Evolutionary conservation across 2,329 filamentous ascomycete species (phyloP).

Genomic region (Pezicula radicicola): DNA sequence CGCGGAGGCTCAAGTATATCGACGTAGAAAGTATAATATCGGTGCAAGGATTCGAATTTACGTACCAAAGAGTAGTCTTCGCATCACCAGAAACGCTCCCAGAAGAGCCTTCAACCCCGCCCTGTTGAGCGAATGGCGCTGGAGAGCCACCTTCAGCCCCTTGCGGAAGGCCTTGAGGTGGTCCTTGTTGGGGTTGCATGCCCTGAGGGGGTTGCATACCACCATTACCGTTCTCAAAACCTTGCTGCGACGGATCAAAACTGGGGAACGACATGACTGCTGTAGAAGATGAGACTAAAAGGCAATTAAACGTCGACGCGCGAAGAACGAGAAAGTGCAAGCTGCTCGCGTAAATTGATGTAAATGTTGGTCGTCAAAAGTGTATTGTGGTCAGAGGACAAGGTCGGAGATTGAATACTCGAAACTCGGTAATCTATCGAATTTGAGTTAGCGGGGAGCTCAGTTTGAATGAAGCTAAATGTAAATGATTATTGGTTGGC

Average conservation of each 20-base stretch:
- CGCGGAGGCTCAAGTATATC: constrained; percentile 2
- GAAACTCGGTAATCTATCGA: too few species aligned
- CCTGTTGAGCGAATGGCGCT: constrained; percentile 44
- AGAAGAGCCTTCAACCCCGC: constrained; percentile 26
- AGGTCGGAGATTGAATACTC: too few species aligned
- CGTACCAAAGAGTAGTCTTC: constrained; percentile 55
- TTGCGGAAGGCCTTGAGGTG: constrained; percentile 41
- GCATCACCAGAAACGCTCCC: constrained; percentile 43
- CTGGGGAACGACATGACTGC: constrained; percentile 61
- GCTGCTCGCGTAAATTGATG: too few species aligned
- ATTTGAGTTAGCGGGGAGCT: too few species aligned
- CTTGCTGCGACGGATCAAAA: constrained; percentile 61
- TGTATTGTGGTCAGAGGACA: too few species aligned
- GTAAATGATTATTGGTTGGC: too few species aligned
- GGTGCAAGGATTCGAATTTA: not conserved
- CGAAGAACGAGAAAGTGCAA: too few species aligned
- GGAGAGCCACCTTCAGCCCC: constrained; percentile 60
- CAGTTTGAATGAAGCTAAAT: too few species aligned
- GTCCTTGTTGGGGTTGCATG: constrained; percentile 41
- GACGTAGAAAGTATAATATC: constrained; percentile 11
- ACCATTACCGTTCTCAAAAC: constrained; percentile 46
- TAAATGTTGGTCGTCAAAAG: too few species aligned
- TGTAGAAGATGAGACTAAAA: too few species aligned
- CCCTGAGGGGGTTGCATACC: constrained; percentile 33
- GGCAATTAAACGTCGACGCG: too few species aligned